Evolutionary conservation across 192 early-diverging fungal species (phyloP).

Genomic region (Backusella macrospora): DNA sequence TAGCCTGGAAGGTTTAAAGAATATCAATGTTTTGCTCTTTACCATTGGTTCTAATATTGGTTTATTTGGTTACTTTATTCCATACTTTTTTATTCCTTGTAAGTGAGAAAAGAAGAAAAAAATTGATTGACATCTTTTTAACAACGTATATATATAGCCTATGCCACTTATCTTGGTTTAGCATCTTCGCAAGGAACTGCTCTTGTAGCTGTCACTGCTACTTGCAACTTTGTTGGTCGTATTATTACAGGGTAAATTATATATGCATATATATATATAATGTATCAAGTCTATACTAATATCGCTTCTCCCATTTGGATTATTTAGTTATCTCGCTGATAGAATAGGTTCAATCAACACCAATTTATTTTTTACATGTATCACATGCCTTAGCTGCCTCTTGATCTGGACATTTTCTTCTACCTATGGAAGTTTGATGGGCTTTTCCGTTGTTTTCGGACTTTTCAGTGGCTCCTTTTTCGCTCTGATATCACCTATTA

Average conservation of each 20-base stretch:
- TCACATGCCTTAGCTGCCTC: constrained; percentile 19
- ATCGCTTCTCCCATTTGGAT: no score
- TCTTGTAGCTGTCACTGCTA: constrained; percentile 22
- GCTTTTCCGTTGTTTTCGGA: constrained; percentile 36
- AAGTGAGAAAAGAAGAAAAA: no score
- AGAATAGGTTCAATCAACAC: constrained; percentile 32
- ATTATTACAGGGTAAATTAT: constrained; percentile 17
- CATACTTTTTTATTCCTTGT: constrained; percentile 36
- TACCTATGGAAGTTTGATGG: constrained; percentile 29
- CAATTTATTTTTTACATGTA: constrained; percentile 24
- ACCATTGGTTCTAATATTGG: constrained; percentile 19
- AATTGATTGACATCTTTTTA: no score
- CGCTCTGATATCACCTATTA: constrained; percentile 31
- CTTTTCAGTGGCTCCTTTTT: constrained; percentile 35
- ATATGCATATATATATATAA: background rate
- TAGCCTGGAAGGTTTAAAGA: constrained; percentile 20
- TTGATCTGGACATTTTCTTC: constrained; percentile 37
- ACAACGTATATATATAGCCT: constrained; percentile 9
- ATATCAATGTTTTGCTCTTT: constrained; percentile 27
- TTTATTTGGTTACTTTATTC: constrained; percentile 34
- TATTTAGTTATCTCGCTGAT: constrained; percentile 19
- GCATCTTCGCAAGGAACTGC: constrained; percentile 23
- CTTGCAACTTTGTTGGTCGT: constrained; percentile 33
- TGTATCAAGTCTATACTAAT: background rate
- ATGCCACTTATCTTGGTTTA: constrained; percentile 29